Base-by-base conservation (phyloP, 2,329 filamentous ascomycete genomes). In the Amphichorda felina region DNA sequence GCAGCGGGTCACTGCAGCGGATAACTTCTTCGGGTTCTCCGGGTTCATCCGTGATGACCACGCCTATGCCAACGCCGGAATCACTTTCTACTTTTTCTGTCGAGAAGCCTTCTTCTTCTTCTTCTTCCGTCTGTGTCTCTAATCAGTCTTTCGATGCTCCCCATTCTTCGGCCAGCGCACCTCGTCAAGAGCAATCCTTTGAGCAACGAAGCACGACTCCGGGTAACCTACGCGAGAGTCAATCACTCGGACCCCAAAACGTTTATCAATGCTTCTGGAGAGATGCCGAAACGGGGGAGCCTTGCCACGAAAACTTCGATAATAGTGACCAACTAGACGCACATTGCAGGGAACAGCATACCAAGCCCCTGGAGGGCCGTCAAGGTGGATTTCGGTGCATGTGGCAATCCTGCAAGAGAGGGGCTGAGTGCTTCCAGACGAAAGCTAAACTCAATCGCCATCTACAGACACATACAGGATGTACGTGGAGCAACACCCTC, bases 381-480 rank as follows among this genome's bases (percentile, higher is more conserved):
- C n/a, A n/a, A n/a, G 51, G 38, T 11, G 69, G 69, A 3, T 75
- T 69, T 39, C 49, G 55, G n/a, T 77, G 72, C 45, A 57, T 55
- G 28, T 80, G 75, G 75, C 53, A 61, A 11, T 63, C 60, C 29
- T 81, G 76, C 50, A 58, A 57, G 24, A 67, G 74, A 25, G 56
- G 65, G 25, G 60, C 60, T 4, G 64, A 60, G 5, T 64, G 66
- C 13, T 79, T 79, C 41, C 63, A 61, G 2, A 72, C 76, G 45
- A 64, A 71, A 45, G 75, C 72, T 49, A 80, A 81, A 48, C 60
- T 80, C 14, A 74, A 78, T 43, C 61, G 76, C 30, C 76, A 81
- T 46, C 66, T 79, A 53, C 73, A 78, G 44, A 74, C 70, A 3
- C 76, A 81, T 48, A 79, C 75, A 13, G 72, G 72, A 35, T 72